phyloP scores from a whole-genome alignment of 2,329 filamentous ascomycete genomes.

The Apiospora hydei region DNA sequence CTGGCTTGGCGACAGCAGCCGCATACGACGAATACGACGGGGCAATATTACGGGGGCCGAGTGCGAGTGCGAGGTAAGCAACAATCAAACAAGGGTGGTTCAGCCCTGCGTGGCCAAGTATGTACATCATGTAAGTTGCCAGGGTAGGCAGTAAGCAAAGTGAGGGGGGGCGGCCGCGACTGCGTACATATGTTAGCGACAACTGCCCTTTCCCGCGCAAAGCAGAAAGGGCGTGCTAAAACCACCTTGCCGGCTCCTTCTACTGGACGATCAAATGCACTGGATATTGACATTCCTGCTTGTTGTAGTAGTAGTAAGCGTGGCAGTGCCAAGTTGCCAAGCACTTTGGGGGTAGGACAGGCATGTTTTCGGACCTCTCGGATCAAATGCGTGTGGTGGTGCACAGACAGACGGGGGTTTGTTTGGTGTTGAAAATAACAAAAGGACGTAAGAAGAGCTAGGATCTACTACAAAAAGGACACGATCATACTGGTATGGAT shows the following conservation, averaged over 20 bases:
- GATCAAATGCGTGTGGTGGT: not conserved
- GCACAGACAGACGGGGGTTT: too few species aligned
- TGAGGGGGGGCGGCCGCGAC: not conserved
- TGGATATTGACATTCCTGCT: not conserved
- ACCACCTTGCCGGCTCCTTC: too few species aligned
- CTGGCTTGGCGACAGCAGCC: not conserved
- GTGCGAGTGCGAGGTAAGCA: not conserved
- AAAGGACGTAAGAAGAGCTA: too few species aligned
- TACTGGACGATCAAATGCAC: not conserved
- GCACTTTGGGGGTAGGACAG: not conserved
- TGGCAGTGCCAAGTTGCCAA: slow-evolving; percentile 6
- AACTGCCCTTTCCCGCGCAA: too few species aligned
- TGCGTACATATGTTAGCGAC: not conserved
- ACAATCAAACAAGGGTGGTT: not conserved
- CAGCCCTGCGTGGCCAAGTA: not conserved
- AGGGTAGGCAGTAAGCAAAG: not conserved
- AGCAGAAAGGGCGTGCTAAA: too few species aligned
- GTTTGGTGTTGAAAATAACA: too few species aligned
- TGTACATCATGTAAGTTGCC: not conserved
- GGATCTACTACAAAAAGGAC: too few species aligned
- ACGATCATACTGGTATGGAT: too few species aligned
- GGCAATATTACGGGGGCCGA: not conserved
- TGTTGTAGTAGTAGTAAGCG: too few species aligned
- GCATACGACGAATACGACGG: not conserved
- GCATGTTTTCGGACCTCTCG: not conserved